Percentiles rank a stretch among this genome's conserved stretches.
phyloP scores from a whole-genome alignment of 331 rosid genomes.

The Pyracantha coccinea region DNA sequence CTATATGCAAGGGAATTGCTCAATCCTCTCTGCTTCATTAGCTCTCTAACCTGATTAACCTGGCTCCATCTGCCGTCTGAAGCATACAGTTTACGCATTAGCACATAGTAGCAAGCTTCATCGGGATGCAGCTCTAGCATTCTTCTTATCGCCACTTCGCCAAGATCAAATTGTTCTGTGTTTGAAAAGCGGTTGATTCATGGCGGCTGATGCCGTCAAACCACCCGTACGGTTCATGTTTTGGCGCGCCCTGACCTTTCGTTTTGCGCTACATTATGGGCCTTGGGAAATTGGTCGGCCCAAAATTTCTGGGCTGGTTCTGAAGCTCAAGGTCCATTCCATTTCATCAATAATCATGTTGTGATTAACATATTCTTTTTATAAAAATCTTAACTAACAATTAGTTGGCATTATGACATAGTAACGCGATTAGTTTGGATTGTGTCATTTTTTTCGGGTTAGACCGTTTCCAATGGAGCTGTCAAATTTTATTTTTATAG shows the following conservation, averaged over 20 bases:
- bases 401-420: too few relatives aligned
- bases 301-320: neutral
- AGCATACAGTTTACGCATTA: constrained; percentile 67
- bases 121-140: constrained; percentile 62
- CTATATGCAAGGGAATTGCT: constrained; percentile 62
- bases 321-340: neutral
- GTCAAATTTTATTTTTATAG: too few relatives aligned
- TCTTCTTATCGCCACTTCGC: constrained; percentile 51
- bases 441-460: too few relatives aligned
- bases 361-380: too few relatives aligned
- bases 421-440: too few relatives aligned
- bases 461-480: too few relatives aligned
- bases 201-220: neutral
- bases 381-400: too few relatives aligned
- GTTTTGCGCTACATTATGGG: neutral
- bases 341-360: too few relatives aligned
- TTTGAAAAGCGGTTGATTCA: neutral
- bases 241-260: neutral
- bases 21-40: constrained; percentile 58
- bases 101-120: constrained; percentile 70
- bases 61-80: constrained; percentile 82
- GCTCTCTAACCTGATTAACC: constrained; percentile 64
- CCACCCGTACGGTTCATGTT: neutral
- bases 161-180: constrained; percentile 30
- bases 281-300: neutral